A percentile compares a stretch with the other conserved stretches of the same genome.
phyloP scores from a whole-genome alignment of 768 basidiomycete species.

The Neoboletus subvelutipes region DNA sequence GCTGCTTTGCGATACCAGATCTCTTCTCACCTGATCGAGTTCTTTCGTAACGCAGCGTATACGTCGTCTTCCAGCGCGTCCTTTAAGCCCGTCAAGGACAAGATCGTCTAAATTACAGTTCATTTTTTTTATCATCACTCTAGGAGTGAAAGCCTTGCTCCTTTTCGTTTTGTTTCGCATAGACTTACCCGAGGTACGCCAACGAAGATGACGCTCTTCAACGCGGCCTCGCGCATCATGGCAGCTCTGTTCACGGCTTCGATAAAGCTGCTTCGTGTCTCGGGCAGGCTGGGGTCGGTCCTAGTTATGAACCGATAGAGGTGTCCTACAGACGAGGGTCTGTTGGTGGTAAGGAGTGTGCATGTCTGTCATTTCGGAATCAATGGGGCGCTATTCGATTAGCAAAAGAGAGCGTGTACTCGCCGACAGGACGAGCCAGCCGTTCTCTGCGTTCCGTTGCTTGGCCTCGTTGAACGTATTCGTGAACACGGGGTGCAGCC shows the following conservation, averaged over 20 bases:
- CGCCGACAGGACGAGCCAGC: slow-evolving; percentile 81
- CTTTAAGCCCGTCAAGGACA: slow-evolving; percentile 73
- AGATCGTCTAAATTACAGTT: slow-evolving; percentile 60
- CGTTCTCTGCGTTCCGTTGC: slow-evolving; percentile 63
- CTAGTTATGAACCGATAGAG: slow-evolving; percentile 78
- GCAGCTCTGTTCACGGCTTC: slow-evolving; percentile 73
- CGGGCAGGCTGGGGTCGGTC: slow-evolving; percentile 38
- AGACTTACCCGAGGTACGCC: slow-evolving; percentile 76
- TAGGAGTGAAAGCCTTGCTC: neutral
- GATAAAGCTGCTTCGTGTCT: slow-evolving; percentile 44
- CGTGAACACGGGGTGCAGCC: slow-evolving; percentile 54
- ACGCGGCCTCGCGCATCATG: slow-evolving; percentile 82
- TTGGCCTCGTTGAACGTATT: slow-evolving; percentile 67
- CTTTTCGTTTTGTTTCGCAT: neutral
- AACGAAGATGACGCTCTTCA: slow-evolving; percentile 89
- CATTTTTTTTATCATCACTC: slow-evolving; percentile 8
- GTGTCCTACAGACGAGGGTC: slow-evolving; percentile 74
- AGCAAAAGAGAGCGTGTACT: slow-evolving; percentile 25
- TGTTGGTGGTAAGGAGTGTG: slow-evolving; percentile 78
- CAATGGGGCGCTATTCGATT: slow-evolving; percentile 20
- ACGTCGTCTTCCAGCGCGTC: slow-evolving; percentile 82
- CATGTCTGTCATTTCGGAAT: slow-evolving; percentile 60
- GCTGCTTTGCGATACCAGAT: slow-evolving; percentile 13
- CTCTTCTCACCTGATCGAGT: slow-evolving; percentile 59
- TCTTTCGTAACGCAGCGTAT: slow-evolving; percentile 62